A percentile compares a stretch with the other conserved stretches of the same genome.
Conservation (phyloP, 1,139 yeast species). For the Yamadazyma triangularis region DNA sequence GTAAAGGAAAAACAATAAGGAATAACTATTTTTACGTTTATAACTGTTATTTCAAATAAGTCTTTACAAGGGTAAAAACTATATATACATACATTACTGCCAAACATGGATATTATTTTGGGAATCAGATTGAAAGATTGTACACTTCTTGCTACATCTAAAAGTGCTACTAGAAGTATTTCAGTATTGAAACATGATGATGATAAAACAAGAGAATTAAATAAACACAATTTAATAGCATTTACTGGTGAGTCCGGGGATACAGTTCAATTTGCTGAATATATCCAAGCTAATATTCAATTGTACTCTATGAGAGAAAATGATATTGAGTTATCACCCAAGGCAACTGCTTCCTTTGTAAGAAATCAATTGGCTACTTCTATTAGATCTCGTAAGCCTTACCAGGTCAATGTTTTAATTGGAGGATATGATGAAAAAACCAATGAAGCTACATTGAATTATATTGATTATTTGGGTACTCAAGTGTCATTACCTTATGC, state of each 20-base stretch:
- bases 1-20: too few species aligned
- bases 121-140: constrained; percentile 81
- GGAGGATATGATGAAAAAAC: constrained; percentile 77
- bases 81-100: too few species aligned
- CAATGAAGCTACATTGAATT: constrained; percentile 65
- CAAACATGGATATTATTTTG: constrained; percentile 91
- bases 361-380: constrained; percentile 87
- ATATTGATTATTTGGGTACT: constrained; percentile 95
- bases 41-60: too few species aligned
- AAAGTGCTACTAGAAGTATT: constrained; percentile 91
- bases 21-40: too few species aligned
- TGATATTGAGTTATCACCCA: constrained; percentile 68
- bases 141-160: constrained; percentile 86
- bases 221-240: constrained; percentile 78
- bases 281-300: constrained; percentile 87
- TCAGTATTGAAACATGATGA: constrained; percentile 81
- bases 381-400: constrained; percentile 85
- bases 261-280: constrained; percentile 95
- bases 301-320: constrained; percentile 84
- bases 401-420: constrained; percentile 82
- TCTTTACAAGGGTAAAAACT: too few species aligned
- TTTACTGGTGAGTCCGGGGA: constrained; percentile 97
- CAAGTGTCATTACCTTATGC: constrained; percentile 90
- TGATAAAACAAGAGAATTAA: constrained; percentile 79
- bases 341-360: constrained; percentile 84